Evolutionary conservation across 768 basidiomycete genomes (phyloP), one percentile per base, ranked within the genome.

Genomic region (Vararia minispora): DNA sequence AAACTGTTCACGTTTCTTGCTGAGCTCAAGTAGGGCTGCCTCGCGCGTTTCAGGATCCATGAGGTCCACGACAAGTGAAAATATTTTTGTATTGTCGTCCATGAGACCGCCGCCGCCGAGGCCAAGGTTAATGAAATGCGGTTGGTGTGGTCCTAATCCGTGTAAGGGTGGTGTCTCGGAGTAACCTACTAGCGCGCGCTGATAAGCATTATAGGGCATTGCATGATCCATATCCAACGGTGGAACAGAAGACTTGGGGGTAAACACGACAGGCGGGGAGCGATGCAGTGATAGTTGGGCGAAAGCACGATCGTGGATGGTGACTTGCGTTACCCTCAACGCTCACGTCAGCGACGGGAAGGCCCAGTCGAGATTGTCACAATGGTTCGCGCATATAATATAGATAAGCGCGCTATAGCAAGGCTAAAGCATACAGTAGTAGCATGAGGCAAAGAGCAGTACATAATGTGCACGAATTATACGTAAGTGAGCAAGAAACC

Each of bases 1-100:
- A 55, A 94, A 98, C 60, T 98, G 92, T 62, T 98, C 95, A 46
- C 95, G 69, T 68, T 97, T 98, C 72, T 99, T 98, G 65, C 89
- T 94, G 52, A 99, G 68, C 63, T 99, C 95, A 38, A 98, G 69
- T 34, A 99, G 65, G 2, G 95, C 94, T 2, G 70, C 71, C 56
- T 99, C 95, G 45, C 94, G 72, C n/a, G 81, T 75, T 39, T 66
- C 72, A 1, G 82, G 77, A 52, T 88, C 80, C 68, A 85, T 71
- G 20, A 94, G 64, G 41, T 94, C 87, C 48, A 90, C 77, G 43
- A 98, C 91, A 37, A 98, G 71, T 9, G 69, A 66, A 59, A 90
- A 94, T 30, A 99, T 95, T 65, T 95, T 92, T 48, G 66, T 66
- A 35, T 59, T 56, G 9, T 46, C 43, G 32, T 52, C 49, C 28